Conservation (phyloP, 23 red algal genomes). For the Cyanidioschyzon merolae region DNA sequence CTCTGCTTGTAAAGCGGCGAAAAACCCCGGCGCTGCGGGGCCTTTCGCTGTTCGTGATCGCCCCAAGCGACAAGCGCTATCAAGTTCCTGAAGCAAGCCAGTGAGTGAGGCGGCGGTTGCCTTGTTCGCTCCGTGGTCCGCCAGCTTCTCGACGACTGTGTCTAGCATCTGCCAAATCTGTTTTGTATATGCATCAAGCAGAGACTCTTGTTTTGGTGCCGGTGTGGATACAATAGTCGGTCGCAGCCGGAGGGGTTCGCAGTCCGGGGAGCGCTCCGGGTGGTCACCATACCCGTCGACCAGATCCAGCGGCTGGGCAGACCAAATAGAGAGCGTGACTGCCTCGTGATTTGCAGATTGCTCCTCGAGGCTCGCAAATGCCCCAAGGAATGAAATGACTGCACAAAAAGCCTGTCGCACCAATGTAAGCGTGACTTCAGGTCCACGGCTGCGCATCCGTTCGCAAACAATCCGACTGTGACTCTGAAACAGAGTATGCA, state of each 20-base stretch:
- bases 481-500: background rate
- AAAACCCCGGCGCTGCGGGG: background rate
- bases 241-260: background rate
- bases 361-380: background rate
- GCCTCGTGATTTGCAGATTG: background rate
- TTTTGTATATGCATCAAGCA: background rate
- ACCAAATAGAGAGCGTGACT: background rate
- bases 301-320: background rate
- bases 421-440: background rate
- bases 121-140: background rate
- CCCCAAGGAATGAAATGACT: background rate
- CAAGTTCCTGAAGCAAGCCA: background rate
- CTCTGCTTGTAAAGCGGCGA: background rate
- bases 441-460: background rate
- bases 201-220: background rate
- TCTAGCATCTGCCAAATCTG: background rate
- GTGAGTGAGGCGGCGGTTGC: background rate
- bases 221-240: background rate
- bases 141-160: background rate
- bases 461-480: background rate
- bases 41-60: background rate
- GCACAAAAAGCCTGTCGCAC: background rate
- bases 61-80: background rate
- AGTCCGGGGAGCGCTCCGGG: background rate
- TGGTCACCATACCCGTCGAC: background rate